phyloP scores from a whole-genome alignment of 2,329 filamentous ascomycete genomes.

The Hysterium pulicare region DNA sequence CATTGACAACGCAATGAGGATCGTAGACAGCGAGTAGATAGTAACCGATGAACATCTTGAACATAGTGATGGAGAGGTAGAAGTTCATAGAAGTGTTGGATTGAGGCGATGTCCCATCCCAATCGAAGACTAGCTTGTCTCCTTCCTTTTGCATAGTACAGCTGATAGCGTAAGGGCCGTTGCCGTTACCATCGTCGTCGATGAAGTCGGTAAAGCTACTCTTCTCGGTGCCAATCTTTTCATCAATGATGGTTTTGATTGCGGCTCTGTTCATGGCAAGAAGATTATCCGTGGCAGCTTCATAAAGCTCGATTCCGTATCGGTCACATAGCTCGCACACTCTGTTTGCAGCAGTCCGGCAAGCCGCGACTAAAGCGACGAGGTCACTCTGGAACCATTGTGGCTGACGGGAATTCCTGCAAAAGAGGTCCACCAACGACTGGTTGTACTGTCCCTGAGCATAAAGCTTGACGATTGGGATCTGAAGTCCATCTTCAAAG shows the following conservation, averaged over 20 bases:
- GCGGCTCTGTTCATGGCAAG: constrained; percentile 44
- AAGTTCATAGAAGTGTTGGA: constrained; percentile 48
- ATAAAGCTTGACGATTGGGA: constrained; percentile 49
- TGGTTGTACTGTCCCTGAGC: constrained; percentile 43
- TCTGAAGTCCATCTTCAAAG: constrained; percentile 51
- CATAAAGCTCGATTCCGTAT: constrained; percentile 45
- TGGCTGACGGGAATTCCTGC: constrained; percentile 48
- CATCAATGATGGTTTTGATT: constrained; percentile 46
- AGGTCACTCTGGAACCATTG: constrained; percentile 50
- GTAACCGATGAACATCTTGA: constrained; percentile 52
- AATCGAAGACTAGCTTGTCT: constrained; percentile 47
- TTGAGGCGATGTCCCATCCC: constrained; percentile 48
- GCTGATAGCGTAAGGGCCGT: constrained; percentile 46
- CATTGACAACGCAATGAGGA: constrained; percentile 49
- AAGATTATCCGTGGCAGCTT: constrained; percentile 45
- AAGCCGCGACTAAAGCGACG: constrained; percentile 47
- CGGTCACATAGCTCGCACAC: constrained; percentile 46
- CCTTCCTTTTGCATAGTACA: constrained; percentile 48
- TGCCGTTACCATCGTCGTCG: constrained; percentile 47
- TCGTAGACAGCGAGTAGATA: constrained; percentile 49
- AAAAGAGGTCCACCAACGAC: constrained; percentile 45
- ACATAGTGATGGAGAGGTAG: constrained; percentile 49
- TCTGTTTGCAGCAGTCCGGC: constrained; percentile 43
- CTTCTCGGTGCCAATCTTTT: constrained; percentile 42
- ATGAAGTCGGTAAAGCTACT: constrained; percentile 50